Conservation (phyloP, 2,329 filamentous ascomycete species). For the Elsinoe ampelina region DNA sequence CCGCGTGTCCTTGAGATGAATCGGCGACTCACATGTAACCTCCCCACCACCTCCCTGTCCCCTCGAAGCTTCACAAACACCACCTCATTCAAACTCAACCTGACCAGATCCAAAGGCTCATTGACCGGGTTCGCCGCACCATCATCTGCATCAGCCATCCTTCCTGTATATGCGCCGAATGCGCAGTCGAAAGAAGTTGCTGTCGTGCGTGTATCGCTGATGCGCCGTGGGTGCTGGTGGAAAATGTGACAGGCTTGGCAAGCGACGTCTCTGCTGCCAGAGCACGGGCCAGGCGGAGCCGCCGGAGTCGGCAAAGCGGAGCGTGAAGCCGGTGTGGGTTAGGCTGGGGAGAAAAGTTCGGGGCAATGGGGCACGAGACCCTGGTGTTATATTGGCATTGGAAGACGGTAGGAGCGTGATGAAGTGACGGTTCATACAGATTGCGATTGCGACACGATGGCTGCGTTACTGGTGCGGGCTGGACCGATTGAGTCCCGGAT, state of each 20-base stretch:
- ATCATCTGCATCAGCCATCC: conserved; percentile 75
- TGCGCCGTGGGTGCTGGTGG: background rate
- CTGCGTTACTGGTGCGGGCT: conserved; percentile 20
- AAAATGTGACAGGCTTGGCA: background rate
- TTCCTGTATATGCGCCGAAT: background rate
- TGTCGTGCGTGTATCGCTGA: background rate
- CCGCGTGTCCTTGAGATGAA: background rate
- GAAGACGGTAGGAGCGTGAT: background rate
- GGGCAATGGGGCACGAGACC: background rate
- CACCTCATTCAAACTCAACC: conserved; percentile 85
- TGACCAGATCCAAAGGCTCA: conserved; percentile 92
- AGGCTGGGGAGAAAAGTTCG: background rate
- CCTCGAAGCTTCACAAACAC: conserved; percentile 96
- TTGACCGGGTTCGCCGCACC: conserved; percentile 48
- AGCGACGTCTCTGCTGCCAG: background rate
- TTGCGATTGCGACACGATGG: conserved; percentile 17
- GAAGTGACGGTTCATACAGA: background rate
- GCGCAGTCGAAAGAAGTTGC: background rate
- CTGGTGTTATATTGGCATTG: background rate
- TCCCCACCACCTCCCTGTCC: conserved; percentile 88
- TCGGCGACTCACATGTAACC: conserved; percentile 61
- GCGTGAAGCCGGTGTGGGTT: background rate
- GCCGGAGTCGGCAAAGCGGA: background rate
- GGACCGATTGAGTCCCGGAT: conserved; percentile 18
- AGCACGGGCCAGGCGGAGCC: background rate